Evolutionary conservation across 768 basidiomycete species (phyloP).

Genomic region (Ramaria sp.): DNA sequence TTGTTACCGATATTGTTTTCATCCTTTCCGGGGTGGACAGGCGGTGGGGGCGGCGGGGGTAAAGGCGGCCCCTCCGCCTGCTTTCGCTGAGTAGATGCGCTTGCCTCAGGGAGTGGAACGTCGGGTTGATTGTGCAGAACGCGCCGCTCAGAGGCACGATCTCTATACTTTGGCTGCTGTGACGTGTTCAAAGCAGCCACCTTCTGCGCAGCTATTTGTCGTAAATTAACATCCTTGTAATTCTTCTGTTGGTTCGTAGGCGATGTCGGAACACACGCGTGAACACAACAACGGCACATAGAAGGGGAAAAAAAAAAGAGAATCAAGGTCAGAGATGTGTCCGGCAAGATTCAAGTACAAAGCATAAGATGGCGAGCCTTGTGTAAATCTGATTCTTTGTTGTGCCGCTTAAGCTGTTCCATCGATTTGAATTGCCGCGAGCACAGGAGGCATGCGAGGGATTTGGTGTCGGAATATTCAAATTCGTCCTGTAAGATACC

Average conservation of each 20-base stretch:
- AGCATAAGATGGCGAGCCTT: constrained; percentile 51
- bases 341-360: constrained; percentile 14
- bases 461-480: constrained; percentile 70
- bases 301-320: constrained; percentile 14
- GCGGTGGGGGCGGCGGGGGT: constrained; percentile 50
- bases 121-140: constrained; percentile 90
- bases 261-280: background rate
- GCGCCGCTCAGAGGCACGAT: constrained; percentile 88
- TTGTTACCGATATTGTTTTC: constrained; percentile 86
- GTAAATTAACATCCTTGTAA: constrained; percentile 57
- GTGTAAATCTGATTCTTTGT: constrained; percentile 89
- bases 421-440: constrained; percentile 84
- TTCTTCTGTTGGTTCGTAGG: constrained; percentile 56
- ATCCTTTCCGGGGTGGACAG: constrained; percentile 67
- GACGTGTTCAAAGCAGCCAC: constrained; percentile 33
- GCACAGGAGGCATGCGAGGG: constrained; percentile 81
- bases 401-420: constrained; percentile 82
- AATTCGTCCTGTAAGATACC: constrained; percentile 50
- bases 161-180: constrained; percentile 78
- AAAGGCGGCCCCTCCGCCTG: constrained; percentile 50
- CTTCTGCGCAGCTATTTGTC: constrained; percentile 68
- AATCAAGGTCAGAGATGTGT: constrained; percentile 22
- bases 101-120: constrained; percentile 46
- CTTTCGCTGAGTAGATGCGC: constrained; percentile 14
- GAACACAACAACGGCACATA: background rate